phyloP scores from a whole-genome alignment of 345 rosid genomes.

The Sisymbrium altissimum region DNA sequence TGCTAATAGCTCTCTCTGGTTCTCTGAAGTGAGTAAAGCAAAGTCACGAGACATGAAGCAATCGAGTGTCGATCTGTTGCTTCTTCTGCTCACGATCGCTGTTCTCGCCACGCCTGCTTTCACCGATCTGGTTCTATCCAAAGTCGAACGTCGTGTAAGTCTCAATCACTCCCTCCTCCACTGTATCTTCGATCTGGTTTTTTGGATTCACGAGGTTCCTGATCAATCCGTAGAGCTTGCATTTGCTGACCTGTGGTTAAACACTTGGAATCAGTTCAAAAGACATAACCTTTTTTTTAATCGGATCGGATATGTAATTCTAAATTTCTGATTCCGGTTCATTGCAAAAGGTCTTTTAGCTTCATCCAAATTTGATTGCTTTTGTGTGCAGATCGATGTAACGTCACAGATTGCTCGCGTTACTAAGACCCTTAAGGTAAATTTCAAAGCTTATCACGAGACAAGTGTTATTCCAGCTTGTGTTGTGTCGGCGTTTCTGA shows the following conservation, averaged over 20 bases:
- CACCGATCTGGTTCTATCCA: conserved; percentile 82
- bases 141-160: conserved; percentile 93
- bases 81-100: conserved; percentile 42
- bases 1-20: not conserved
- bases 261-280: not conserved
- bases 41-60: conserved; percentile 38
- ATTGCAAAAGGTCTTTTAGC: not conserved
- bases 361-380: conserved; percentile 1
- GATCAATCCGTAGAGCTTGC: not conserved
- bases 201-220: not conserved
- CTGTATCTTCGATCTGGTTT: conserved; percentile 18
- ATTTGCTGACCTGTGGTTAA: not conserved
- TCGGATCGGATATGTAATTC: too few species aligned
- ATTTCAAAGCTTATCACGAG: not conserved
- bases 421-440: conserved; percentile 69
- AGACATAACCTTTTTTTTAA: not conserved
- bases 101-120: conserved; percentile 52
- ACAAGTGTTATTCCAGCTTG: not conserved
- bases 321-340: not conserved
- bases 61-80: conserved; percentile 34
- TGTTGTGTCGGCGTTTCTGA: not conserved
- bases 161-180: not conserved
- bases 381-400: conserved; percentile 69
- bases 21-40: conserved; percentile 1
- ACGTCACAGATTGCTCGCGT: conserved; percentile 76